Evolutionary conservation across 176 grass and related monocot genomes (phyloP).

Genomic region (Avena sativa): DNA sequence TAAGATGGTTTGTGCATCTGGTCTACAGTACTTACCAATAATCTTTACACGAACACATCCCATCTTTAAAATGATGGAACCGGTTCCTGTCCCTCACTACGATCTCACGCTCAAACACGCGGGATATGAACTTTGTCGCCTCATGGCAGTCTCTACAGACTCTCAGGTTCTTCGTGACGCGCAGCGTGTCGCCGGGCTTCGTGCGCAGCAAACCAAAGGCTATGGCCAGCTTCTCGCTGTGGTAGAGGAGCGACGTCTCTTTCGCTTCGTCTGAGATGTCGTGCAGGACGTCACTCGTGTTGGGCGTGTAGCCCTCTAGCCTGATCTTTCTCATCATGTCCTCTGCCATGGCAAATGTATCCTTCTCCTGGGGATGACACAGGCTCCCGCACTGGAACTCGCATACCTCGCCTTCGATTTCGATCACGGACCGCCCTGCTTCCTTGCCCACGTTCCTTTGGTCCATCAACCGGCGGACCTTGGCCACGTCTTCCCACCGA

Average conservation of each 20-base stretch:
- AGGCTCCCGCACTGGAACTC: conserved; percentile 69
- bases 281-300: conserved; percentile 57
- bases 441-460: conserved; percentile 71
- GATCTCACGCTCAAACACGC: conserved; percentile 66
- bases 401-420: conserved; percentile 55
- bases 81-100: conserved; percentile 78
- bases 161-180: conserved; percentile 74
- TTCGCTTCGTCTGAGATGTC: conserved; percentile 54
- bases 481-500: conserved; percentile 65
- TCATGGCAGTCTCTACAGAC: conserved; percentile 80
- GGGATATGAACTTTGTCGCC: conserved; percentile 64
- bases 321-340: conserved; percentile 72
- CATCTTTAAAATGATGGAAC: conserved; percentile 82
- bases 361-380: conserved; percentile 56
- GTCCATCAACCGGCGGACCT: conserved; percentile 69
- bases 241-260: conserved; percentile 62
- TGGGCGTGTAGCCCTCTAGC: conserved; percentile 54
- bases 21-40: conserved; percentile 61
- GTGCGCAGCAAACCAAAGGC: conserved; percentile 74
- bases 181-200: conserved; percentile 43
- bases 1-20: neutral
- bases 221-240: conserved; percentile 93
- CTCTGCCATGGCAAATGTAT: conserved; percentile 65
- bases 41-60: conserved; percentile 80
- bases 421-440: conserved; percentile 62